Conservation (phyloP, 257 asterid genomes). For the Lantana camara region DNA sequence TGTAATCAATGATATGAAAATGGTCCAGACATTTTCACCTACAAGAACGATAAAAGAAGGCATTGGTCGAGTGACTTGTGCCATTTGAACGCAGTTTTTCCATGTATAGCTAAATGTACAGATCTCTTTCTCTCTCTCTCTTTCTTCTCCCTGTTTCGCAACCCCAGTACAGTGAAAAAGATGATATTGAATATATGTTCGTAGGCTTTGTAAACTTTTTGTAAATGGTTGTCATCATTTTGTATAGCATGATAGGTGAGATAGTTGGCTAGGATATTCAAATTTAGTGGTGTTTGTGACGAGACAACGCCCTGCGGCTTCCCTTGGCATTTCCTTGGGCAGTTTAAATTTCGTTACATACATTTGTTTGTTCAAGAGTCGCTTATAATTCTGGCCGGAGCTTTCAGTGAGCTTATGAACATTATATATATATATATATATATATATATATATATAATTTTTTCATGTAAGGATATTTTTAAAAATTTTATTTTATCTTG, state of each 20-base stretch:
- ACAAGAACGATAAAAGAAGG: conserved; percentile 19
- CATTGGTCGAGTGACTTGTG: conserved; percentile 6
- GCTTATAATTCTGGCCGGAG: too few relatives aligned
- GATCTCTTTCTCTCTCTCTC: conserved; percentile 26
- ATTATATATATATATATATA: too few relatives aligned
- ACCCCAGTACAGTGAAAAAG: conserved; percentile 1
- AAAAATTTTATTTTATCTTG: too few relatives aligned
- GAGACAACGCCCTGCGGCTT: not conserved
- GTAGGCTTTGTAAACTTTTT: conserved; percentile 27
- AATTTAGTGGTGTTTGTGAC: not conserved
- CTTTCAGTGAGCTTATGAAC: too few relatives aligned
- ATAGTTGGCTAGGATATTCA: conserved; percentile 3
- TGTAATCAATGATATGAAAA: conserved; percentile 7
- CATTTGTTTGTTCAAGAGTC: too few relatives aligned
- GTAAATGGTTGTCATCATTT: conserved; percentile 29
- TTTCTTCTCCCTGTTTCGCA: not conserved
- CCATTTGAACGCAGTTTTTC: conserved; percentile 24
- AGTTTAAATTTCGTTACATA: too few relatives aligned
- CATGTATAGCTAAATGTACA: conserved; percentile 49
- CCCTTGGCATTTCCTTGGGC: too few relatives aligned
- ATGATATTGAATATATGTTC: conserved; percentile 9
- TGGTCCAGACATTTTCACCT: not conserved
- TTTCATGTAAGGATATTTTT: too few relatives aligned
- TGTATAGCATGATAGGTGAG: conserved; percentile 27
- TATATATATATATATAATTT: too few relatives aligned